A percentile compares a stretch with the other conserved stretches of the same genome.
Conservation (phyloP, 352 stramenopile species). For the Phytophthora litchii region DNA sequence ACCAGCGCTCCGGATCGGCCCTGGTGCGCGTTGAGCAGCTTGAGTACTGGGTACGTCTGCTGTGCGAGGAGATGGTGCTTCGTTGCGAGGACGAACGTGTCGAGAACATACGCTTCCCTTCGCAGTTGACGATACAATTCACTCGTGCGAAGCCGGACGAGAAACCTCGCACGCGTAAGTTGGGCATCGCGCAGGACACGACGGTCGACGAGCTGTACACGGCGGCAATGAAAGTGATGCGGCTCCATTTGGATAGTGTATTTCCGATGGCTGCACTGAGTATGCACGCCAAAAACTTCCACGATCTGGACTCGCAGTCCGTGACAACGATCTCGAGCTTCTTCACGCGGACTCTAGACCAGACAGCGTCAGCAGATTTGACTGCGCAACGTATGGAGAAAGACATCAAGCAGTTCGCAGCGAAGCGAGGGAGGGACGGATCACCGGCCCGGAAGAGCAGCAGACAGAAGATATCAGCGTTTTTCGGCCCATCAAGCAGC, state of each 20-base stretch:
- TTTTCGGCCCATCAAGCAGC: constrained; percentile 37
- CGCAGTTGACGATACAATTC: constrained; percentile 60
- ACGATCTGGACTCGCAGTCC: constrained; percentile 45
- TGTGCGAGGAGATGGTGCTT: constrained; percentile 77
- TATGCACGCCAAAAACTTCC: constrained; percentile 78
- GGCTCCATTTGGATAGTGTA: constrained; percentile 52
- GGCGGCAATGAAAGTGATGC: constrained; percentile 56
- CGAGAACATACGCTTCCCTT: constrained; percentile 81
- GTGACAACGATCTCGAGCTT: constrained; percentile 72
- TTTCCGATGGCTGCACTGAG: constrained; percentile 65
- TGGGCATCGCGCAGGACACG: constrained; percentile 64
- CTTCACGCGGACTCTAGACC: constrained; percentile 47
- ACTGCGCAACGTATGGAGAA: constrained; percentile 29
- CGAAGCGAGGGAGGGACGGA: constrained; percentile 23
- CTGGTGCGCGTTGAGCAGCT: constrained; percentile 60
- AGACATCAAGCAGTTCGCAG: constrained; percentile 28
- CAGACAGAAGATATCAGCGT: constrained; percentile 65
- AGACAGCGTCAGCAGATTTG: constrained; percentile 10
- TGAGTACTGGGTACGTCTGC: constrained; percentile 76
- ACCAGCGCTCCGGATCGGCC: constrained; percentile 56
- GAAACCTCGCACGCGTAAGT: constrained; percentile 54
- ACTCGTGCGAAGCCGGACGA: constrained; percentile 42
- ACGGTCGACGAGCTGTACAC: constrained; percentile 60
- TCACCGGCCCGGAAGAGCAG: constrained; percentile 20
- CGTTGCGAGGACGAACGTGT: constrained; percentile 80